phyloP scores from a whole-genome alignment of 805 yeast species.

The Saccharomycopsis microspora region DNA sequence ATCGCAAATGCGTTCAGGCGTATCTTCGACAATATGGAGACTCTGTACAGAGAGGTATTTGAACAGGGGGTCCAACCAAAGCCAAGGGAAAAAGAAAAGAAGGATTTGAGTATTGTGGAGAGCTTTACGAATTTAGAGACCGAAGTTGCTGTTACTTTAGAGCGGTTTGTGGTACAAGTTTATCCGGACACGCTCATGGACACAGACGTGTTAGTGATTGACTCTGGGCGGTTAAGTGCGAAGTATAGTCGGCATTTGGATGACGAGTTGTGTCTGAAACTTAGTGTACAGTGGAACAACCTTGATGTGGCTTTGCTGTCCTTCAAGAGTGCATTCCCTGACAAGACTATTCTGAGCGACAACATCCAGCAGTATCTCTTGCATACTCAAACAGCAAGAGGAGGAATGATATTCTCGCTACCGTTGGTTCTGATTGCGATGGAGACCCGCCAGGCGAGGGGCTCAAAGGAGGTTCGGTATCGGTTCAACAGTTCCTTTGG shows the following conservation, averaged over 20 bases:
- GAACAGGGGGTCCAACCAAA: not conserved
- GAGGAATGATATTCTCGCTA: slow-evolving; percentile 71
- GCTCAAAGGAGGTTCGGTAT: slow-evolving; percentile 49
- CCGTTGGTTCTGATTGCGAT: slow-evolving; percentile 68
- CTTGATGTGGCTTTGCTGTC: slow-evolving; percentile 58
- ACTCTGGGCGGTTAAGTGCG: slow-evolving; percentile 42
- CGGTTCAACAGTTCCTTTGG: slow-evolving; percentile 65
- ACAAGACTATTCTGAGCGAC: slow-evolving; percentile 33
- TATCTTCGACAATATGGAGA: slow-evolving; percentile 59
- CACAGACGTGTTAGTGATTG: slow-evolving; percentile 57
- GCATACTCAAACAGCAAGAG: slow-evolving; percentile 48
- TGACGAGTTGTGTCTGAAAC: slow-evolving; percentile 28
- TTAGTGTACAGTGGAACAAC: slow-evolving; percentile 52
- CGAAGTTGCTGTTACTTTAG: slow-evolving; percentile 50
- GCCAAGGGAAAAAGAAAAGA: not conserved
- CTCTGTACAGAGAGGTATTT: slow-evolving; percentile 67
- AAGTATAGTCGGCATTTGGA: slow-evolving; percentile 33
- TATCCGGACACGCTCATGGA: slow-evolving; percentile 81
- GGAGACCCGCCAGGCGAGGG: slow-evolving; percentile 57
- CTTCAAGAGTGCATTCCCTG: slow-evolving; percentile 38
- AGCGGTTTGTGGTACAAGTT: slow-evolving; percentile 45
- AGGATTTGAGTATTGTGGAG: slow-evolving; percentile 14
- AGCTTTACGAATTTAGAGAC: slow-evolving; percentile 38
- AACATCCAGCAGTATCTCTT: slow-evolving; percentile 44
- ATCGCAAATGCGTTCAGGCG: slow-evolving; percentile 60